Evolutionary conservation across 345 rosid genomes (phyloP), one percentile per base, ranked within the genome.

Genomic region (Eutrema heterophyllum): DNA sequence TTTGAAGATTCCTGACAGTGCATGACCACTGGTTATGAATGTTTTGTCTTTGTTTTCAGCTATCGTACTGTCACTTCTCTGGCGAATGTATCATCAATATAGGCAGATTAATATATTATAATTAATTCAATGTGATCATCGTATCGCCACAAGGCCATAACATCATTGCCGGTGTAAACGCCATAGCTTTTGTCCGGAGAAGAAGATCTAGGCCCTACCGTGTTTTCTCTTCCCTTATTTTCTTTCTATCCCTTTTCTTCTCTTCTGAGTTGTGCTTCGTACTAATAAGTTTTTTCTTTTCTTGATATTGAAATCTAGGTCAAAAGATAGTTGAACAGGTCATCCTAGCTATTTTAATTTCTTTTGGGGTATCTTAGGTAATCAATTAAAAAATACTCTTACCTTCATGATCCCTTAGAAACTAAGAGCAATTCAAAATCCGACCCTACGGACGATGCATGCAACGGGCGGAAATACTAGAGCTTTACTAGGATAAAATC

Each of bases 1-100:
- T 79, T 79, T 13, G 93, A 92, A 55, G 92, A 85, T 74, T 90
- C 86, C 30, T 90, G 70, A 88, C 66, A 49, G 30, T 67, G 49
- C 15, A 41, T 41, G 40, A 68, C 24, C 38, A 40, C 26, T 29
- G 36, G 5, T 36, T 57, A 49, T 74, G 61, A 67, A 66, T 59
- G 62, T 58, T 6, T 49, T 33, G 62, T 40, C 21, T 3, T 50
- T 51, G 56, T 41, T 51, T 24, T 51, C 48, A 58, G 56, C 15
- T 62, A 35, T 52, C 26, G 29, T 61, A 52, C 78, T 15, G 54
- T 24, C 13, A 43, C 62, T 53, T 60, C 8, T 62, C 35, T 13
- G 0, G 53, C 8, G 43, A 53, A n/a, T 59, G 74, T 14, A 41
- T 41, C 52, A 43, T 7, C 26, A 46, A 61, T 43, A 5, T 14